These are phyloP conservation scores for Apiospora sp. DNA, from an alignment of 2,329 filamentous ascomycete genomes.

Conservation along the genomic window DNA sequence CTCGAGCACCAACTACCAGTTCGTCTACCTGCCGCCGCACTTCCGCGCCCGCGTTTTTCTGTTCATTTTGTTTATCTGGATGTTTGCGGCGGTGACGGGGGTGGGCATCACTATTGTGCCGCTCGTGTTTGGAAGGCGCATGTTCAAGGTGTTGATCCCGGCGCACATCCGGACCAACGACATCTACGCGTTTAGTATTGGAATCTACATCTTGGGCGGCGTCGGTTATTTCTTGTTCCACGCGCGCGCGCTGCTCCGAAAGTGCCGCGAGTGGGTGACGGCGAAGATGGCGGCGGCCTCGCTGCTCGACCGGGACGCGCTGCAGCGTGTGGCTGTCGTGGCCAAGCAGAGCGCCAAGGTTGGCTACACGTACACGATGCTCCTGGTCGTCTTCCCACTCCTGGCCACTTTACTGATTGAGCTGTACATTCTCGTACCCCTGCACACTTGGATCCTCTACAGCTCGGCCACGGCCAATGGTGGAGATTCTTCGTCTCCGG, in stretches of 20 bases:
- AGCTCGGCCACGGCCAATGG: slow-evolving; percentile 30
- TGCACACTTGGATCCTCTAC: slow-evolving; percentile 77
- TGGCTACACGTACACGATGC: slow-evolving; percentile 76
- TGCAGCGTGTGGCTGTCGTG: slow-evolving; percentile 41
- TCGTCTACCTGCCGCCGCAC: slow-evolving; percentile 83
- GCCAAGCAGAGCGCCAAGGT: slow-evolving; percentile 54
- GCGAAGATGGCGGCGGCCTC: slow-evolving; percentile 35
- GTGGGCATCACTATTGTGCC: slow-evolving; percentile 87
- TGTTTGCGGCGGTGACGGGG: slow-evolving; percentile 89
- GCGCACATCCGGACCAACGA: slow-evolving; percentile 83
- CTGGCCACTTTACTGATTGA: slow-evolving; percentile 83
- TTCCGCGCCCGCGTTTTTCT: slow-evolving; percentile 82
- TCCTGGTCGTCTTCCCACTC: slow-evolving; percentile 82
- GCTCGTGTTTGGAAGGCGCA: slow-evolving; percentile 80
- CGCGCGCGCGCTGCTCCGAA: slow-evolving; percentile 48
- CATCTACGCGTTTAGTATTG: slow-evolving; percentile 93
- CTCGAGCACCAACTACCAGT: slow-evolving; percentile 68
- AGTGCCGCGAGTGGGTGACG: slow-evolving; percentile 41
- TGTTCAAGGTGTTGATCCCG: slow-evolving; percentile 79
- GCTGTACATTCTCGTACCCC: slow-evolving; percentile 85
- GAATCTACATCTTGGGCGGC: slow-evolving; percentile 81
- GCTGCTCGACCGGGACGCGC: slow-evolving; percentile 41
- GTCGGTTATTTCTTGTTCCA: slow-evolving; percentile 69
- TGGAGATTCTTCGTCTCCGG: slow-evolving; percentile 30
- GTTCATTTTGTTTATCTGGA: slow-evolving; percentile 91